Percentiles rank a stretch among this genome's conserved stretches.
phyloP scores from a whole-genome alignment of 2,329 filamentous ascomycete species.

The Remersonia thermophila region DNA sequence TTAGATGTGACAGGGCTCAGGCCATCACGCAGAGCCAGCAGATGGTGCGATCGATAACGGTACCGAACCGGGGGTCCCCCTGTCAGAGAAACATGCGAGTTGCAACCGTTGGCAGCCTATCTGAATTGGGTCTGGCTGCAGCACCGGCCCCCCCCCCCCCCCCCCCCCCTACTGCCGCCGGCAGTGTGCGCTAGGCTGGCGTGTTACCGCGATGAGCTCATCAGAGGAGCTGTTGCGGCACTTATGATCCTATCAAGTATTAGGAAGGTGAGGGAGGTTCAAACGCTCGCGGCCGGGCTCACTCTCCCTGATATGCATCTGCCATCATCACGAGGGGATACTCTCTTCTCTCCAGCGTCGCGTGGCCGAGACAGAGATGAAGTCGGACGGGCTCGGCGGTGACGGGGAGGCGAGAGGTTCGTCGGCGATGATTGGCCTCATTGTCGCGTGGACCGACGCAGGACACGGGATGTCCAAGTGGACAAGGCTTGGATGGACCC shows the following conservation, averaged over 20 bases:
- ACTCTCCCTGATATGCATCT: not conserved
- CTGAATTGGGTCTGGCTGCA: not conserved
- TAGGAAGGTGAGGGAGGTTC: too few species aligned
- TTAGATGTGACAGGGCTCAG: conserved; percentile 5
- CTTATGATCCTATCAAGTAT: not conserved
- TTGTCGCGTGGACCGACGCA: conserved; percentile 6
- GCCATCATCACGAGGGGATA: conserved; percentile 3
- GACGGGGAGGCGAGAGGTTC: not conserved
- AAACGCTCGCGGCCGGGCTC: not conserved
- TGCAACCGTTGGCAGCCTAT: conserved; percentile 2
- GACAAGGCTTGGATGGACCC: conserved; percentile 2
- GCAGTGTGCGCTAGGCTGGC: too few species aligned
- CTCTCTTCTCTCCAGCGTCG: not conserved
- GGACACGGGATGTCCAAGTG: conserved; percentile 8
- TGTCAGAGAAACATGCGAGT: not conserved
- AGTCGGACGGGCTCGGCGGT: conserved; percentile 4
- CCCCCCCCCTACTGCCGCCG: too few species aligned
- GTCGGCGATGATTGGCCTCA: conserved; percentile 10
- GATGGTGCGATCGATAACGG: conserved; percentile 8
- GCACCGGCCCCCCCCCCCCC: not conserved
- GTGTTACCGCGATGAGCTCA: too few species aligned
- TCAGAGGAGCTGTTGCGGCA: too few species aligned
- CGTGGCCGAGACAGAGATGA: not conserved
- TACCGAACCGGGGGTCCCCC: conserved; percentile 8
- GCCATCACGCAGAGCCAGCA: conserved; percentile 1